Percentiles rank a stretch among this genome's conserved stretches.
phyloP scores from a whole-genome alignment of 352 stramenopile genomes.

The Pythium myriotylum region DNA sequence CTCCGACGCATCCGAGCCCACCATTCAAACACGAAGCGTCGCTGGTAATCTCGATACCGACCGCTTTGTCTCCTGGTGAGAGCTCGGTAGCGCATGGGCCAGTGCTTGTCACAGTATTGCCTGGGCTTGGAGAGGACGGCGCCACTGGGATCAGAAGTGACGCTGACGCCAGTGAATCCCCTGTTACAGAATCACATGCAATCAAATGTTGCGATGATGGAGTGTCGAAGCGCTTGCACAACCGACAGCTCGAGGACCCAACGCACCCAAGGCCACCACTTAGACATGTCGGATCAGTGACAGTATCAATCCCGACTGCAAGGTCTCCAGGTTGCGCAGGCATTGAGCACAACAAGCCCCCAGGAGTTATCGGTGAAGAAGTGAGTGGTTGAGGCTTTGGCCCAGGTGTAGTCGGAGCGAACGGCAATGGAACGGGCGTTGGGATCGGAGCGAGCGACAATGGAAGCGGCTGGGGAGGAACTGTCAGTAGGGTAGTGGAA shows the following conservation, averaged over 20 bases:
- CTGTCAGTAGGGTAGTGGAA: too few species aligned
- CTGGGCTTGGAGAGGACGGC: background rate
- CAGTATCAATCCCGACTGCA: constrained; percentile 21
- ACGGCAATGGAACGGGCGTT: too few species aligned
- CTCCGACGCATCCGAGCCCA: constrained; percentile 24
- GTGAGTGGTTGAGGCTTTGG: background rate
- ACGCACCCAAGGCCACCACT: constrained; percentile 16
- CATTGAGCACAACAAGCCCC: background rate
- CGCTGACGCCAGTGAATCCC: background rate
- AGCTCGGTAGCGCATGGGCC: background rate
- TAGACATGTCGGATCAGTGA: constrained; percentile 18
- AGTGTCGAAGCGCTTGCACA: constrained; percentile 13
- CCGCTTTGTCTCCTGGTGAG: constrained; percentile 6
- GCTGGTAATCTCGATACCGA: constrained; percentile 18
- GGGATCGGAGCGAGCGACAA: too few species aligned
- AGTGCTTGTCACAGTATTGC: background rate
- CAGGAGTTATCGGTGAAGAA: background rate
- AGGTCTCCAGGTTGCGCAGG: constrained; percentile 16
- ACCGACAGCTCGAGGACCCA: constrained; percentile 11
- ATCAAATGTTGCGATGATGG: constrained; percentile 4
- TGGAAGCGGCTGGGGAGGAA: too few species aligned
- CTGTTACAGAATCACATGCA: too few species aligned
- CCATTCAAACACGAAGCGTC: constrained; percentile 26
- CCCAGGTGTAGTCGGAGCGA: background rate
- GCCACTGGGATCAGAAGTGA: background rate